Evolutionary conservation across 1,284 basidiomycete species (phyloP).

Genomic region (Sutorius eximius): DNA sequence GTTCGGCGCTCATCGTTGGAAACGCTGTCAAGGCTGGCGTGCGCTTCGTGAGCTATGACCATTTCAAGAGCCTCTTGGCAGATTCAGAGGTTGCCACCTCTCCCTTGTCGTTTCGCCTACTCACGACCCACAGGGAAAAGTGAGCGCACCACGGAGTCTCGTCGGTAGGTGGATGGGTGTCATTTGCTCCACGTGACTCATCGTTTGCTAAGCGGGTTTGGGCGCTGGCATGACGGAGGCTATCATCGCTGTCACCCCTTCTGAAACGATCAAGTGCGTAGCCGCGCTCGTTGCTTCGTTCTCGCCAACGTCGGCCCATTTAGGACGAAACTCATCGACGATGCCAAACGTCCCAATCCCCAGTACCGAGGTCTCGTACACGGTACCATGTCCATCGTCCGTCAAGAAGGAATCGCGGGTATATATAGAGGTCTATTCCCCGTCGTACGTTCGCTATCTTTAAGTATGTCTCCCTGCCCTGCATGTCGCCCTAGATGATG

Average conservation of each 20-base stretch:
- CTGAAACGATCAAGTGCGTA: slow-evolving; percentile 95
- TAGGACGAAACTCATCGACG: slow-evolving; percentile 98
- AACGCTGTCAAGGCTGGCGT: slow-evolving; percentile 93
- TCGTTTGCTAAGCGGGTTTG: slow-evolving; percentile 67
- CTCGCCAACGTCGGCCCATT: neutral
- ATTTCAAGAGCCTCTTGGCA: slow-evolving; percentile 84
- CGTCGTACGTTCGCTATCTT: slow-evolving; percentile 61
- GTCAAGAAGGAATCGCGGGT: slow-evolving; percentile 79
- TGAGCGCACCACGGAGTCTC: slow-evolving; percentile 81
- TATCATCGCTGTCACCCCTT: slow-evolving; percentile 93
- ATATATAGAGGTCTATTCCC: slow-evolving; percentile 94
- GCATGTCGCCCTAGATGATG: slow-evolving; percentile 70
- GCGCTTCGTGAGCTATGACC: slow-evolving; percentile 92
- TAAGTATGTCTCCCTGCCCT: neutral
- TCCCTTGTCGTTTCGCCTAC: neutral
- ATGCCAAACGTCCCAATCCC: slow-evolving; percentile 82
- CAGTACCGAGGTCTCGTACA: slow-evolving; percentile 88
- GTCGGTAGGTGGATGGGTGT: slow-evolving; percentile 53
- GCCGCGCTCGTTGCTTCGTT: neutral
- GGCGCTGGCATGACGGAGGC: slow-evolving; percentile 96
- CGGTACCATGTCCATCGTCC: slow-evolving; percentile 81
- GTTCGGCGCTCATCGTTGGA: slow-evolving; percentile 84
- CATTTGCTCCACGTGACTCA: neutral
- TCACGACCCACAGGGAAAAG: slow-evolving; percentile 68
- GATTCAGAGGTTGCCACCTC: slow-evolving; percentile 66